A percentile compares a stretch with the other conserved stretches of the same genome.
phyloP scores from a whole-genome alignment of 2,329 filamentous ascomycete genomes.

The Aspergillus sp. region DNA sequence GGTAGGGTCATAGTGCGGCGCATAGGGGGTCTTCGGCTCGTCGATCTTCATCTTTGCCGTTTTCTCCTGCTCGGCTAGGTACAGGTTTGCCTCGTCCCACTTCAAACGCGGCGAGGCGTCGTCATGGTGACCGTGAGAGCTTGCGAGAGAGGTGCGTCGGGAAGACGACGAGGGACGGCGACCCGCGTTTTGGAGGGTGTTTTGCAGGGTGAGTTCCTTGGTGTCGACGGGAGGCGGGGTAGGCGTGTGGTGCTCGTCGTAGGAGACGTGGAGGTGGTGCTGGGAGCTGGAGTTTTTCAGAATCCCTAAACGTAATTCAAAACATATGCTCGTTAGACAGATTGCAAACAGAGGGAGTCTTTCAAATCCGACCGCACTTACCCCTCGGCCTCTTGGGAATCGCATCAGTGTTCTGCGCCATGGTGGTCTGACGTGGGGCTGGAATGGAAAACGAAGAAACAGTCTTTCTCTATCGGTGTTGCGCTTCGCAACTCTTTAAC shows the following conservation, averaged over 20 bases:
- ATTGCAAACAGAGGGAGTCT: not conserved
- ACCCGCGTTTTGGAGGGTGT: conserved; percentile 93
- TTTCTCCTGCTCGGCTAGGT: conserved; percentile 94
- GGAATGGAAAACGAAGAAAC: conserved; percentile 9
- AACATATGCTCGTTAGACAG: not conserved
- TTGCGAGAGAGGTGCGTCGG: conserved; percentile 70
- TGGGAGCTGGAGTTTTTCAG: conserved; percentile 75
- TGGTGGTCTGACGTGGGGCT: conserved; percentile 25
- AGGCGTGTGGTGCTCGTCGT: conserved; percentile 43
- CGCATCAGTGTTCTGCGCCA: conserved; percentile 39
- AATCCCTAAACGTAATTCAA: conserved; percentile 66
- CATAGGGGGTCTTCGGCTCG: conserved; percentile 97
- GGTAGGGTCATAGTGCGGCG: conserved; percentile 83
- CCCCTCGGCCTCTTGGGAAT: conserved; percentile 47
- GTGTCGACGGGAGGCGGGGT: conserved; percentile 58
- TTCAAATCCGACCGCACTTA: conserved; percentile 26
- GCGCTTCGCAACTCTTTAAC: not conserved
- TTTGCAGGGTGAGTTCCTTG: conserved; percentile 90
- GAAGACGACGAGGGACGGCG: conserved; percentile 74
- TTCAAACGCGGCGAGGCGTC: conserved; percentile 77
- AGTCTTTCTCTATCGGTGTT: not conserved
- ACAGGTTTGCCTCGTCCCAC: conserved; percentile 98
- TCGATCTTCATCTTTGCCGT: conserved; percentile 98
- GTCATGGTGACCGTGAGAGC: conserved; percentile 57
- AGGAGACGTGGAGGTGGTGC: conserved; percentile 61